Percentiles rank a stretch among this genome's conserved stretches.
Evolutionary conservation across 2,329 filamentous ascomycete genomes (phyloP).

Genomic region (Cordyceps militaris): DNA sequence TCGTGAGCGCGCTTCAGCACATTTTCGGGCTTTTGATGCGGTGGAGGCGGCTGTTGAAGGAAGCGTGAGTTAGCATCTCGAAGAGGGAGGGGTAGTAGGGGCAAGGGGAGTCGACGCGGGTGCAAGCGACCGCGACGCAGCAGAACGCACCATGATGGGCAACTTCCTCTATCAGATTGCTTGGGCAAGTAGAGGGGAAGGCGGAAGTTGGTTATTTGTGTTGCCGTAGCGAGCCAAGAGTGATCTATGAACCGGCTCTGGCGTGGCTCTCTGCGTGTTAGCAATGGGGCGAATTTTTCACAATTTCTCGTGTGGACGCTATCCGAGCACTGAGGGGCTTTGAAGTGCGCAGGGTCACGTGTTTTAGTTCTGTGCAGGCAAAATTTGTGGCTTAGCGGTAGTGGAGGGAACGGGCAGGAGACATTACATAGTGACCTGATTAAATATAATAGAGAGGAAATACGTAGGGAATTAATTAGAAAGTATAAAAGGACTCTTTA

Average conservation of each 20-base stretch:
- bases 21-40: conserved; percentile 98
- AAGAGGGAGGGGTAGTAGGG: conserved; percentile 24
- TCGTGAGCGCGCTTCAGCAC: conserved; percentile 97
- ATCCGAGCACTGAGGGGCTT: conserved; percentile 37
- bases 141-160: conserved; percentile 43
- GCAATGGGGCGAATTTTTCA: conserved; percentile 35
- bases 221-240: conserved; percentile 33
- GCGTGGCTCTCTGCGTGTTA: conserved; percentile 33
- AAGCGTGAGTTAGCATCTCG: conserved; percentile 22
- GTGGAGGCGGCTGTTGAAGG: conserved; percentile 71
- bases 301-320: conserved; percentile 40
- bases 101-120: background rate
- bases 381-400: too few relatives aligned
- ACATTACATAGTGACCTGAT: too few relatives aligned
- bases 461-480: too few relatives aligned
- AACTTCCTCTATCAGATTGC: conserved; percentile 40
- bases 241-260: conserved; percentile 29
- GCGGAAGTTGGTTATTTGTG: conserved; percentile 29
- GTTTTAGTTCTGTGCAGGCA: conserved; percentile 25
- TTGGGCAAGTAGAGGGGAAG: conserved; percentile 30
- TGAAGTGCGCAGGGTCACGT: conserved; percentile 27
- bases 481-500: too few relatives aligned
- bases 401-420: too few relatives aligned
- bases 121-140: conserved; percentile 1
- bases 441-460: too few relatives aligned